phyloP scores from a whole-genome alignment of 2,329 filamentous ascomycete species.

The Davidsoniella eucalypti region DNA sequence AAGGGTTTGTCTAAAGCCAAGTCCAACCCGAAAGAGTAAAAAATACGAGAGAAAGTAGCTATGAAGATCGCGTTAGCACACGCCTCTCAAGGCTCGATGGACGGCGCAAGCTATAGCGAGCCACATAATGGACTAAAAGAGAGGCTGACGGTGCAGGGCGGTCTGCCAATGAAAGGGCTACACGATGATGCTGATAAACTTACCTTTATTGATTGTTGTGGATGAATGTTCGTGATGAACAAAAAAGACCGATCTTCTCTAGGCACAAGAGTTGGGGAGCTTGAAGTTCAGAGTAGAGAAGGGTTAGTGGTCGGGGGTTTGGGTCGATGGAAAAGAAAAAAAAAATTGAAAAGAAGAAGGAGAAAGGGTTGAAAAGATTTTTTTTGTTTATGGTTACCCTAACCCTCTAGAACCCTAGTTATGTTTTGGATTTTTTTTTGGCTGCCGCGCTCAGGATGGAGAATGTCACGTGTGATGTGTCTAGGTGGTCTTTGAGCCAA shows the following conservation, averaged over 20 bases:
- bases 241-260: not conserved
- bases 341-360: slow-evolving; percentile 9
- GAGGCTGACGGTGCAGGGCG: no score
- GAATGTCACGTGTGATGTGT: slow-evolving; percentile 7
- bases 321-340: slow-evolving; percentile 9
- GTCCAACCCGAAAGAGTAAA: slow-evolving; percentile 9
- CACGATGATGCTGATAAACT: no score
- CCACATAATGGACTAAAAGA: no score
- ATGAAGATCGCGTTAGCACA: slow-evolving; percentile 10
- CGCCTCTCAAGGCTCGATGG: no score
- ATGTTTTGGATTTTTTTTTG: not conserved
- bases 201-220: no score
- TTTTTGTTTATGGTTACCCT: slow-evolving; percentile 7
- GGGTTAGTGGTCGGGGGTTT: slow-evolving; percentile 13
- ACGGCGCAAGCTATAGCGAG: no score
- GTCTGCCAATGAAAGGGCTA: no score
- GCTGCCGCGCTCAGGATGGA: not conserved
- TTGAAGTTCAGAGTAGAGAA: slow-evolving; percentile 4
- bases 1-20: slow-evolving; percentile 8
- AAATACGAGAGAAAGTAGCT: slow-evolving; percentile 1
- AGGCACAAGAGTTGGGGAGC: not conserved
- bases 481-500: slow-evolving; percentile 1
- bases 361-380: slow-evolving; percentile 13
- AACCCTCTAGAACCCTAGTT: slow-evolving; percentile 10
- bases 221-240: not conserved